Evolutionary conservation across 257 asterid species (phyloP).

Genomic region (Salvia hispanica): DNA sequence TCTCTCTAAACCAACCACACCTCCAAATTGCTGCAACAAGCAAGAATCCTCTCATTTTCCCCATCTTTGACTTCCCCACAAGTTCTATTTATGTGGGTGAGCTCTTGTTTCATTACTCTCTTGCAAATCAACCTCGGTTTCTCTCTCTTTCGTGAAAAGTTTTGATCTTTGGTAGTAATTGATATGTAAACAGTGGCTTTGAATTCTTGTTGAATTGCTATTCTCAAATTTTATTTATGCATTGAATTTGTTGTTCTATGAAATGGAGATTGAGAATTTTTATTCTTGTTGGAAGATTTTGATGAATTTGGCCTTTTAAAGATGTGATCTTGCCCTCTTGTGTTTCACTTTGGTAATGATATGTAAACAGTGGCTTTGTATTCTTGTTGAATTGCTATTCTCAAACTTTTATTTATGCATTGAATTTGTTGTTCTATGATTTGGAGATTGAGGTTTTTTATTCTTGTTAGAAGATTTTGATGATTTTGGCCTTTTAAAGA

Average conservation of each 20-base stretch:
- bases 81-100: not conserved
- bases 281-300: not conserved
- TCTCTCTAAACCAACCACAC: not conserved
- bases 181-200: not conserved
- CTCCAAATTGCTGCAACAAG: not conserved
- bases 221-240: too few species aligned
- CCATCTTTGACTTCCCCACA: conserved; percentile 23
- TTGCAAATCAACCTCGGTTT: not conserved
- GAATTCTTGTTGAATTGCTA: not conserved
- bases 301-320: not conserved
- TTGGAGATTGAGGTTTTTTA: not conserved
- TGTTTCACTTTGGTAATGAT: conserved; percentile 12
- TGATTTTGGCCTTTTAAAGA: not conserved
- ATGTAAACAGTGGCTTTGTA: not conserved
- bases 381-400: too few species aligned
- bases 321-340: conserved; percentile 4
- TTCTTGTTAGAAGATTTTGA: not conserved
- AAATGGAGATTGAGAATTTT: not conserved
- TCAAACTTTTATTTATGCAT: too few species aligned
- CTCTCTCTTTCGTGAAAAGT: not conserved
- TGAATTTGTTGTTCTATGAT: not conserved
- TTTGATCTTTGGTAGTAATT: conserved; percentile 5
- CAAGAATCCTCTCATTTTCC: conserved; percentile 7
- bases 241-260: not conserved
- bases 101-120: conserved; percentile 21